Conservation (phyloP, 1,284 basidiomycete genomes). For the Sanguinoderma infundibulare region DNA sequence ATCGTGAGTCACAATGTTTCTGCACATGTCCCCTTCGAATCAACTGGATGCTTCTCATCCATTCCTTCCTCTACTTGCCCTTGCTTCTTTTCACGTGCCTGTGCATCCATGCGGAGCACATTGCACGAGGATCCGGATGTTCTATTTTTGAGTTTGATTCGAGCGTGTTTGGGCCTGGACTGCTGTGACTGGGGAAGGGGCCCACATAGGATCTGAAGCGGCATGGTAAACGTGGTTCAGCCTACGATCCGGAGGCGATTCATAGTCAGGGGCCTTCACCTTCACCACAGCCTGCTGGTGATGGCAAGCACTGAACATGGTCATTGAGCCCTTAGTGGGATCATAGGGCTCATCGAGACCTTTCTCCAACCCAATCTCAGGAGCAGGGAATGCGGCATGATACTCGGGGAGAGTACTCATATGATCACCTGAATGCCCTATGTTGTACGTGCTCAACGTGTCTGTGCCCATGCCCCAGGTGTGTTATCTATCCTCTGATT, state of each 20-base stretch:
- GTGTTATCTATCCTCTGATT: neutral
- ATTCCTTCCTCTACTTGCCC: fast-evolving
- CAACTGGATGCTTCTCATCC: no score
- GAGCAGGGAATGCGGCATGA: conserved; percentile 24
- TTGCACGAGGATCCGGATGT: no score
- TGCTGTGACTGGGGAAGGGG: no score
- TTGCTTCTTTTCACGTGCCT: no score
- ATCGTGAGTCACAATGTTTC: neutral
- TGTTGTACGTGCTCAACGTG: neutral
- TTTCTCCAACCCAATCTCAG: conserved; percentile 20
- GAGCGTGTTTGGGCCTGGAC: no score
- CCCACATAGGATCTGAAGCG: no score
- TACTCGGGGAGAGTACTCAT: conserved; percentile 14
- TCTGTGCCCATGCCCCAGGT: no score
- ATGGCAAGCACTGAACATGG: conserved; percentile 22
- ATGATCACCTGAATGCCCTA: conserved; percentile 17
- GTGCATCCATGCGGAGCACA: neutral
- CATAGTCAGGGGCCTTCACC: conserved; percentile 19
- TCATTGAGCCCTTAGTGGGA: conserved; percentile 31
- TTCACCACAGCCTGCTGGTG: conserved; percentile 16
- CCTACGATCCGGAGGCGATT: conserved; percentile 10
- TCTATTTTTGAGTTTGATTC: no score
- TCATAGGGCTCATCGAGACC: conserved; percentile 25
- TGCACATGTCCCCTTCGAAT: no score
- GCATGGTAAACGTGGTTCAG: conserved; percentile 21